These are phyloP conservation scores for Starmerella roubikii DNA, from an alignment of 805 yeast species.

Conservation along the genomic window DNA sequence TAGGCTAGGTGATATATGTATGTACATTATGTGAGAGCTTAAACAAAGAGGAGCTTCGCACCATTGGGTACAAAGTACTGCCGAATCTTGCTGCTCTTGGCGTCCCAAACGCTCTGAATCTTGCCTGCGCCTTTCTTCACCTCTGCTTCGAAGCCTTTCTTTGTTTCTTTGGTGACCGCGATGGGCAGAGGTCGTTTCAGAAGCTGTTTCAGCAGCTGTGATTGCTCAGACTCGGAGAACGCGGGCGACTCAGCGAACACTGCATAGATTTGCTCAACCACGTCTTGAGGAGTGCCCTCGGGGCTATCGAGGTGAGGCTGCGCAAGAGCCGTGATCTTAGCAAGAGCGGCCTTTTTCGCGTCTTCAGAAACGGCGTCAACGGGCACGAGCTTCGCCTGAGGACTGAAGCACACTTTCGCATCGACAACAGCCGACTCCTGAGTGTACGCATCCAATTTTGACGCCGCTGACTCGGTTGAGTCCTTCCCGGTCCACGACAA, in stretches of 20 bases:
- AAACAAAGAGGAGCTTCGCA: slow-evolving; percentile 18
- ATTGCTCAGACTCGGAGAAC: slow-evolving; percentile 28
- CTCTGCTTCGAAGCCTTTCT: slow-evolving; percentile 21
- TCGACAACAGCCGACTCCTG: slow-evolving; percentile 30
- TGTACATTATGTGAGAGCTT: slow-evolving; percentile 7
- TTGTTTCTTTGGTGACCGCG: slow-evolving; percentile 29
- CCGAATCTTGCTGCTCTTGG: slow-evolving; percentile 38
- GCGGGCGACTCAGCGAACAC: slow-evolving; percentile 31
- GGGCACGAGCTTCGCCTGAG: slow-evolving; percentile 26
- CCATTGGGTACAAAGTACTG: slow-evolving; percentile 29
- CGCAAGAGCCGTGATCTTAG: slow-evolving; percentile 18
- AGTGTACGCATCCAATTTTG: slow-evolving; percentile 23
- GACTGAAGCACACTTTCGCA: slow-evolving; percentile 25
- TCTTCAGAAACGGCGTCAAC: slow-evolving; percentile 1
- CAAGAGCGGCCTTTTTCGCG: slow-evolving; percentile 5
- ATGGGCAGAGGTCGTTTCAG: slow-evolving; percentile 47
- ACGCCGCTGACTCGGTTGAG: slow-evolving; percentile 25
- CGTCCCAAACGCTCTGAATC: slow-evolving; percentile 48
- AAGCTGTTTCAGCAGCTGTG: slow-evolving; percentile 34
- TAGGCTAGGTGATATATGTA: background rate
- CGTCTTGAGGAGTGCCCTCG: slow-evolving; percentile 27
- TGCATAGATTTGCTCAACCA: slow-evolving; percentile 30
- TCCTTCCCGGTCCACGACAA: slow-evolving; percentile 23
- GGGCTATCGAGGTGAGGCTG: slow-evolving; percentile 8
- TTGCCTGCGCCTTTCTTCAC: slow-evolving; percentile 39